Percentiles rank a stretch among this genome's conserved stretches.
These are phyloP conservation scores for Zasmidium citrigriseum DNA, from an alignment of 2,329 filamentous ascomycete species.

Conservation along the genomic window DNA sequence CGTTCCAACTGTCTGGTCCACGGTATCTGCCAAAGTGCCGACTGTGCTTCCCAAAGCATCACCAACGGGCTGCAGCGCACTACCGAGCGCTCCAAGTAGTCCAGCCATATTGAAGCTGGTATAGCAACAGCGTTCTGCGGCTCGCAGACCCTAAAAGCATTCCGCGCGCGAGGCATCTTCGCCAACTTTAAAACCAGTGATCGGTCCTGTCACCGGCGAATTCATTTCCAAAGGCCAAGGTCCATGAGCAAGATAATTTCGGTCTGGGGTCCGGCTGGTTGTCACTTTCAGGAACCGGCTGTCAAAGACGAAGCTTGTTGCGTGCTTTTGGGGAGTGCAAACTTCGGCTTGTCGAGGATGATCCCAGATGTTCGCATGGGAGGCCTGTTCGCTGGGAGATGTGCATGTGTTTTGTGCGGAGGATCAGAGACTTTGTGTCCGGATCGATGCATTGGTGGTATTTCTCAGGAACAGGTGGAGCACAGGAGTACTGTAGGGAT, in stretches of 20 bases:
- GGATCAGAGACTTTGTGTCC: too few relatives aligned
- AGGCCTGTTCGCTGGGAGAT: not conserved
- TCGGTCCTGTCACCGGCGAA: not conserved
- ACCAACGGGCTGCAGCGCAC: not conserved
- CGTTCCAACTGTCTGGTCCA: not conserved
- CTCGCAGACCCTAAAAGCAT: too few relatives aligned
- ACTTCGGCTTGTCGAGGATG: not conserved
- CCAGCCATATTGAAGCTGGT: not conserved
- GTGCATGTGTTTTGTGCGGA: not conserved
- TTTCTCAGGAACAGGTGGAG: too few relatives aligned
- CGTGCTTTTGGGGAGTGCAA: not conserved
- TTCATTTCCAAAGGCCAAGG: not conserved
- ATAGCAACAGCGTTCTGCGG: too few relatives aligned
- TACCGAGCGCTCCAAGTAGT: not conserved
- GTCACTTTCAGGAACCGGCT: not conserved
- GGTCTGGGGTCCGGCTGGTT: not conserved
- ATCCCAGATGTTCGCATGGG: not conserved
- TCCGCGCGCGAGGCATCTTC: too few relatives aligned
- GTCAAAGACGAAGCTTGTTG: not conserved
- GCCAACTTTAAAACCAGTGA: not conserved
- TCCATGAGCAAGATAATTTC: not conserved
- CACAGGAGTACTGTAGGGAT: too few relatives aligned
- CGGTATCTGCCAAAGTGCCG: not conserved
- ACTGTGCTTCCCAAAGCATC: not conserved
- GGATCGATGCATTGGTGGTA: too few relatives aligned